Evolutionary conservation across 768 basidiomycete genomes (phyloP).

Genomic region (Auriscalpium orientale): DNA sequence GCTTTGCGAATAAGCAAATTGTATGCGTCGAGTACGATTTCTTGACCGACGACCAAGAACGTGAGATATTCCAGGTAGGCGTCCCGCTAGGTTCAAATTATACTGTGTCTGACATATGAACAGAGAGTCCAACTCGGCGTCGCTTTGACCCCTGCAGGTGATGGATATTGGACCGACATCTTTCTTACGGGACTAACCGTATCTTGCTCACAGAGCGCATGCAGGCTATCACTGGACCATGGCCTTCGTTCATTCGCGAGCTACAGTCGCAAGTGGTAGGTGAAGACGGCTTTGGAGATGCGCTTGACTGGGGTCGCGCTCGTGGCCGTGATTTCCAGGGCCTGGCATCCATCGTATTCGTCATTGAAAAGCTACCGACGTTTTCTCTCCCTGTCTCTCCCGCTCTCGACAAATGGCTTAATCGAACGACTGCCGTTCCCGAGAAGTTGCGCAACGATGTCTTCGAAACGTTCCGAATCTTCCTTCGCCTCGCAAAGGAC

Average conservation of each 20-base stretch:
- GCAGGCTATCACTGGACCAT: slow-evolving; percentile 53
- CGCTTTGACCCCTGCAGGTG: slow-evolving; percentile 65
- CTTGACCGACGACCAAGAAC: slow-evolving; percentile 45
- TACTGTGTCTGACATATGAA: background rate
- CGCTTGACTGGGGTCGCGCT: slow-evolving; percentile 28
- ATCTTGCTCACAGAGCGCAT: slow-evolving; percentile 44
- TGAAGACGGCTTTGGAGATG: slow-evolving; percentile 24
- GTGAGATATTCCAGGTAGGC: slow-evolving; percentile 66
- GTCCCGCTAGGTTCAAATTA: background rate
- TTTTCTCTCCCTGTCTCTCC: slow-evolving; percentile 10
- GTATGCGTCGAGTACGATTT: slow-evolving; percentile 64
- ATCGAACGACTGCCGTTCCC: slow-evolving; percentile 20
- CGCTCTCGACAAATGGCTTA: slow-evolving; percentile 24
- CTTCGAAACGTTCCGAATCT: slow-evolving; percentile 37
- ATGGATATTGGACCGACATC: background rate
- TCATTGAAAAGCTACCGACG: slow-evolving; percentile 21
- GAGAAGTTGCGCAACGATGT: slow-evolving; percentile 27
- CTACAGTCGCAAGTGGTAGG: slow-evolving; percentile 41
- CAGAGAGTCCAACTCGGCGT: slow-evolving; percentile 75
- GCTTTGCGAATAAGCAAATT: slow-evolving; percentile 69
- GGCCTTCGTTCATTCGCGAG: slow-evolving; percentile 51
- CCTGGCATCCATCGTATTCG: slow-evolving; percentile 23
- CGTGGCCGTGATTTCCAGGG: slow-evolving; percentile 32
- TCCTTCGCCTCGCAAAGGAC: slow-evolving; percentile 37
- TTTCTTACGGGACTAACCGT: background rate